Base-by-base conservation (phyloP, 257 asterid genomes). In the Solanum sejunctum region DNA sequence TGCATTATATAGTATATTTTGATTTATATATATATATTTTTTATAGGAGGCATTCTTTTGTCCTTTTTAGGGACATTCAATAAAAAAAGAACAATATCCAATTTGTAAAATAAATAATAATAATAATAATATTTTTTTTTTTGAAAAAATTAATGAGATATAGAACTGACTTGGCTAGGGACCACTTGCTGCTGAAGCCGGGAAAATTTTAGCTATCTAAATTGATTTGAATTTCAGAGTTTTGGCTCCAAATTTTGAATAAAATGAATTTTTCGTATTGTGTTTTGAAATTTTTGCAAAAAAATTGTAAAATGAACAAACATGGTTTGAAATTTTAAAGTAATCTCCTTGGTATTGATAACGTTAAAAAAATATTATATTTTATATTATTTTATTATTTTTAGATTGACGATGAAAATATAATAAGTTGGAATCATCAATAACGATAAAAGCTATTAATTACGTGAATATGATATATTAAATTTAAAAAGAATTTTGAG, bases 361-460 rank as follows among this genome's bases (percentile, higher is more conserved):
- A 23, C 12, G 26, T 23, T 61, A 61, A 21, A 6, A 61, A 21
- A 61, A 61, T 61, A 61, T 57, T 5, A 61, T 23, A 61, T 61
- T 7, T 61, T 1, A 61, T 61, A 23, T 21, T 3, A 6, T 61
- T 13, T 9, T 5, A 0, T 28, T 28, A 28, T 28, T 2, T 23
- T 61, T 23, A 61, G 1, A 61, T 61, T 61, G 0, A 61, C 69
- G 10, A 60, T 60, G 1, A 21, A 21, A 0, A n/a, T 61, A 10
- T 4, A 11, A 0, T 23, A 2, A 23, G 12, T 21, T 21, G n/a
- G 9, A n/a, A 60, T 0, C 16, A n/a, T 60, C 0, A 10, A 60
- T 2, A 28, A 28, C 2, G 32, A 0, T 2, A 11, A 3, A n/a
- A 15, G 3, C 0, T 61, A 21, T 61, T 61, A 21, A 5, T 4